phyloP scores from a whole-genome alignment of 2,329 filamentous ascomycete genomes.

The Davidsoniella eucalypti region DNA sequence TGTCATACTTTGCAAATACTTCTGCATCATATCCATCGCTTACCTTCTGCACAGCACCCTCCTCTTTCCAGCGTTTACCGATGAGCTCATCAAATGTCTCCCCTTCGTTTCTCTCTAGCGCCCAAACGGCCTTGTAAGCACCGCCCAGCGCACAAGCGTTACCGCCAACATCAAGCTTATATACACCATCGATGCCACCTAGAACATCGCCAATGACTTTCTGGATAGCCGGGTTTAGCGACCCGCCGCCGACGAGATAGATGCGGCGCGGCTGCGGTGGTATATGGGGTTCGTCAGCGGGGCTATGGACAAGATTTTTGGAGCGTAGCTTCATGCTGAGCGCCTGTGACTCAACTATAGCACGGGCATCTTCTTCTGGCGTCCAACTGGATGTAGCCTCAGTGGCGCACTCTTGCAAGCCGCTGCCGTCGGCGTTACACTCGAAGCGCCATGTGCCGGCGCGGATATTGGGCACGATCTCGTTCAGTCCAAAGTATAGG shows the following conservation, averaged over 20 bases:
- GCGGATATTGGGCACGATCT: conserved; percentile 84
- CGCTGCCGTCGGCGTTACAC: conserved; percentile 37
- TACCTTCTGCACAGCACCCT: conserved; percentile 65
- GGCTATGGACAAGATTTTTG: conserved; percentile 50
- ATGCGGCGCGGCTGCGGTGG: conserved; percentile 76
- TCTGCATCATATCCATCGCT: conserved; percentile 63
- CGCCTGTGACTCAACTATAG: conserved; percentile 88
- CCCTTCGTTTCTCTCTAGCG: conserved; percentile 46
- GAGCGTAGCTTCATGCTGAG: conserved; percentile 80
- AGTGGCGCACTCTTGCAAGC: conserved; percentile 23
- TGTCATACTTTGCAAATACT: conserved; percentile 62
- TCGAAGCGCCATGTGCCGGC: conserved; percentile 78
- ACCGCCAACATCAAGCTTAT: conserved; percentile 81
- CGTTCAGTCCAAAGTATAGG: conserved; percentile 86
- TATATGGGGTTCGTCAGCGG: conserved; percentile 27
- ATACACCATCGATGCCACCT: conserved; percentile 78
- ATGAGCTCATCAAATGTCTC: conserved; percentile 85
- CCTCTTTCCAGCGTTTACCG: conserved; percentile 69
- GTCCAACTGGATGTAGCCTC: conserved; percentile 25
- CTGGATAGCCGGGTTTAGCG: conserved; percentile 77
- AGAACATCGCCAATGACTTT: conserved; percentile 73
- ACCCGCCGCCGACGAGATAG: conserved; percentile 88
- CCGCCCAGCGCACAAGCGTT: conserved; percentile 90
- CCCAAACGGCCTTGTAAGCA: conserved; percentile 95
- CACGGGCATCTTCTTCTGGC: conserved; percentile 58